Conservation (phyloP, 1,139 yeast species). For the Pichia sp. region DNA sequence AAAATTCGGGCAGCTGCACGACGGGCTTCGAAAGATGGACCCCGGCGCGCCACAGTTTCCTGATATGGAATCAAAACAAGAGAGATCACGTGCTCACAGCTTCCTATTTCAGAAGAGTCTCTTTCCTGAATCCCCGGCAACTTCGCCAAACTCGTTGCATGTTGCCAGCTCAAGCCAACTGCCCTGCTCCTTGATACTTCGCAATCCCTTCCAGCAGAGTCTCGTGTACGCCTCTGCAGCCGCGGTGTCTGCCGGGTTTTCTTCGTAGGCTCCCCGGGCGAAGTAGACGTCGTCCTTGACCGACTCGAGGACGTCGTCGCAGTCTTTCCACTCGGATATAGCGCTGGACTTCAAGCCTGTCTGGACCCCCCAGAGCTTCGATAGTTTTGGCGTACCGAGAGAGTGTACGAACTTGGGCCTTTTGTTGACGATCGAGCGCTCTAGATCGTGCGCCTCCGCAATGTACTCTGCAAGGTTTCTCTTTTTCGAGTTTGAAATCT, state of each 20-base stretch:
- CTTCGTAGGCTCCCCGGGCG: slow-evolving; percentile 21
- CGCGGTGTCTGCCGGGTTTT: slow-evolving; percentile 4
- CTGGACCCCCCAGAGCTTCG: slow-evolving; percentile 25
- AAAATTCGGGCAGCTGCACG: neutral
- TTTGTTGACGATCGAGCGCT: slow-evolving; percentile 7
- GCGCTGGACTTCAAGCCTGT: neutral
- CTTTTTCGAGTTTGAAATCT: slow-evolving; percentile 20
- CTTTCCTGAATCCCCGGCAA: neutral
- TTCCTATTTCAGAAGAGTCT: neutral
- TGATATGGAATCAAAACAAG: no score
- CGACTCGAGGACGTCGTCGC: slow-evolving; percentile 20
- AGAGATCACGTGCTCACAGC: neutral
- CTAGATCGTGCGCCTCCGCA: slow-evolving; percentile 1
- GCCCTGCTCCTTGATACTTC: slow-evolving; percentile 4
- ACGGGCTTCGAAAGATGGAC: neutral
- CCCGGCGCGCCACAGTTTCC: slow-evolving; percentile 2
- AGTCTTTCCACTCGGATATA: neutral
- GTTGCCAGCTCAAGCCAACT: slow-evolving; percentile 6
- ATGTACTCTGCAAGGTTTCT: slow-evolving; percentile 25
- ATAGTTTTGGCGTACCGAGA: slow-evolving; percentile 28
- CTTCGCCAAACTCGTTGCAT: slow-evolving; percentile 3
- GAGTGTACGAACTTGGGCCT: slow-evolving; percentile 21
- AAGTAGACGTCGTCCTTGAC: slow-evolving; percentile 29
- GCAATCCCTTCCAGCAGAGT: slow-evolving; percentile 1
- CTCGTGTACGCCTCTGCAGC: slow-evolving; percentile 1